Conservation (phyloP, 73 alveolate genomes). For the Uronychia setigera region DNA sequence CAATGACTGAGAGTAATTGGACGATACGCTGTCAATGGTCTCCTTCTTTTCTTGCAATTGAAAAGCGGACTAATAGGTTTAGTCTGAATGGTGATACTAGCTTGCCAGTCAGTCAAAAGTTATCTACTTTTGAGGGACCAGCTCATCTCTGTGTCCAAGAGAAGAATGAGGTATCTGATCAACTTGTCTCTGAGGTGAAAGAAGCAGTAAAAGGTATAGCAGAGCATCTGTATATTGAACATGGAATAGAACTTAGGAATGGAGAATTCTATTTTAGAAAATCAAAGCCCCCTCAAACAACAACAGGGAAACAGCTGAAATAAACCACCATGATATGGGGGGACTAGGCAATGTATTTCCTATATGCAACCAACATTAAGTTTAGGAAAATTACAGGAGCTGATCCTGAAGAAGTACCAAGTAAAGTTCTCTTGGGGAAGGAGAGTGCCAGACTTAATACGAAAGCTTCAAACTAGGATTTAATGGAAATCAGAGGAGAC, state of each 20-base stretch:
- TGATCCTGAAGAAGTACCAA: too few relatives aligned
- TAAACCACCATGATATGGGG: not conserved
- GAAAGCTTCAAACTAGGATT: too few relatives aligned
- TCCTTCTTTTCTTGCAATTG: not conserved
- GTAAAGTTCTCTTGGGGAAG: too few relatives aligned
- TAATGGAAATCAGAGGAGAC: too few relatives aligned
- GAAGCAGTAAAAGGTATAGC: not conserved
- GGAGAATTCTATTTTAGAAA: not conserved
- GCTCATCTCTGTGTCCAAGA: not conserved
- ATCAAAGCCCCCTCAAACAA: not conserved
- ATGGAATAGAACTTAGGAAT: not conserved
- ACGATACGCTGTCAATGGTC: not conserved
- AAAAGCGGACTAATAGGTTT: not conserved
- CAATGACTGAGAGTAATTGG: not conserved
- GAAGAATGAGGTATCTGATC: not conserved
- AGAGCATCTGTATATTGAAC: not conserved
- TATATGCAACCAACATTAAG: not conserved
- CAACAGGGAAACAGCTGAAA: not conserved
- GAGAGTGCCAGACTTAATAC: too few relatives aligned
- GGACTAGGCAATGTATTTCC: not conserved
- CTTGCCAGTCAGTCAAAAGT: not conserved
- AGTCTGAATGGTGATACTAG: not conserved
- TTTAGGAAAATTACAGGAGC: too few relatives aligned
- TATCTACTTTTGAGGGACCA: not conserved
- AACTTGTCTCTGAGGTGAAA: not conserved